A percentile compares a stretch with the other conserved stretches of the same genome.
Conservation (phyloP, 805 yeast genomes). For the Candida vaughaniae region DNA sequence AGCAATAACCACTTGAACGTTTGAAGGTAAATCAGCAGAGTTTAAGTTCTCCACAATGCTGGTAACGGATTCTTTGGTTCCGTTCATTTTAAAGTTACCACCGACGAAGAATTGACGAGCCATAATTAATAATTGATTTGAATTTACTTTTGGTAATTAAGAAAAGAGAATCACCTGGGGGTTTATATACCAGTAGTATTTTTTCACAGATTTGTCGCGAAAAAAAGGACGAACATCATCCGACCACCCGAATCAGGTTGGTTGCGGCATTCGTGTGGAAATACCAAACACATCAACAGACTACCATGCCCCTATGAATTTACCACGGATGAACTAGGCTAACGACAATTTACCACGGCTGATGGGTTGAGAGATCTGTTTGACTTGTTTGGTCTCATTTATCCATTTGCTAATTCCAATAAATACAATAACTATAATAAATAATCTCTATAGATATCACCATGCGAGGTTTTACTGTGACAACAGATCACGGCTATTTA, state of each 20-base stretch:
- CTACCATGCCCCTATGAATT: no score
- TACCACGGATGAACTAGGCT: no score
- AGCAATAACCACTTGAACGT: conserved; percentile 90
- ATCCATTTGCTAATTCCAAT: no score
- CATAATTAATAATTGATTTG: conserved; percentile 33
- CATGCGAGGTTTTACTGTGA: no score
- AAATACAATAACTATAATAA: no score
- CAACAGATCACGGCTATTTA: conserved; percentile 20
- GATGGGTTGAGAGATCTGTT: no score
- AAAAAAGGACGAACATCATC: conserved; percentile 15
- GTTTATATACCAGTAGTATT: background rate
- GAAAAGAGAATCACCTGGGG: background rate
- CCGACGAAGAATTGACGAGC: conserved; percentile 96
- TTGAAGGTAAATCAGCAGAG: conserved; percentile 66
- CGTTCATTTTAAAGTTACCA: conserved; percentile 99
- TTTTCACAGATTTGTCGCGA: background rate
- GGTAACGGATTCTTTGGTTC: conserved; percentile 81
- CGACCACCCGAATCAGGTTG: conserved; percentile 10
- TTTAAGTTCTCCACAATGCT: conserved; percentile 82
- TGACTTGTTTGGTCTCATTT: no score
- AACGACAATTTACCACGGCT: no score
- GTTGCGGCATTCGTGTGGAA: background rate
- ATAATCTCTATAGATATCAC: no score
- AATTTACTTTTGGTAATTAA: background rate
- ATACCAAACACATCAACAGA: no score